Evolutionary conservation across 345 rosid genomes (phyloP).

Genomic region (Sonneratia caseolaris): DNA sequence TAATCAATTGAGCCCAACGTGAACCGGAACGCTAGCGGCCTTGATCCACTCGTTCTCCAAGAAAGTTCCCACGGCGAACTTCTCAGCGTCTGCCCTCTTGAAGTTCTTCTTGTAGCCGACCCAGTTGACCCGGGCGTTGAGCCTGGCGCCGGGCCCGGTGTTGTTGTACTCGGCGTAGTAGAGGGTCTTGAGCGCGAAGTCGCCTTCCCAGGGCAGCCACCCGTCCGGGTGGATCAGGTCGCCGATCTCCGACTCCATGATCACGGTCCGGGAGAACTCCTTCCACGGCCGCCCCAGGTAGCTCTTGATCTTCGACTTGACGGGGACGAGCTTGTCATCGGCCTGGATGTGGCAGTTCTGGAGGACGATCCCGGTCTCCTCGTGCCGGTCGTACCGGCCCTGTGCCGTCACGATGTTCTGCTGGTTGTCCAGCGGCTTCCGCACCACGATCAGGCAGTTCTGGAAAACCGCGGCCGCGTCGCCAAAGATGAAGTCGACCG

Average conservation of each 20-base stretch:
- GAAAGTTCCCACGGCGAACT: slow-evolving; percentile 53
- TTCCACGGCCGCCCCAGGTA: slow-evolving; percentile 85
- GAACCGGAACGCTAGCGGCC: slow-evolving; percentile 25
- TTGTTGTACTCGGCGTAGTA: slow-evolving; percentile 65
- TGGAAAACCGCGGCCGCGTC: slow-evolving; percentile 76
- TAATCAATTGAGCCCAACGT: slow-evolving; percentile 20
- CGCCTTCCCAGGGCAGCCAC: slow-evolving; percentile 52
- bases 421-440: slow-evolving; percentile 50
- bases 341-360: slow-evolving; percentile 55
- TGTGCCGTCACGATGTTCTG: slow-evolving; percentile 59
- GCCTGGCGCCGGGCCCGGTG: slow-evolving; percentile 41
- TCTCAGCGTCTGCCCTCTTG: slow-evolving; percentile 34
- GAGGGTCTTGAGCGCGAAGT: slow-evolving; percentile 39
- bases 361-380: slow-evolving; percentile 67
- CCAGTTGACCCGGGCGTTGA: slow-evolving; percentile 60
- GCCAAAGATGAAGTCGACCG: slow-evolving; percentile 80
- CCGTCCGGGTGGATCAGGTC: slow-evolving; percentile 70
- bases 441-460: slow-evolving; percentile 46
- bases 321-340: slow-evolving; percentile 32
- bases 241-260: slow-evolving; percentile 64
- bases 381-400: slow-evolving; percentile 44
- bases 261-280: slow-evolving; percentile 47
- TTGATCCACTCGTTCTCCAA: slow-evolving; percentile 50
- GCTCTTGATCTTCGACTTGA: slow-evolving; percentile 27
- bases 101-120: slow-evolving; percentile 42